Conservation (phyloP, 352 stramenopile species). For the Phytophthora meadii region DNA sequence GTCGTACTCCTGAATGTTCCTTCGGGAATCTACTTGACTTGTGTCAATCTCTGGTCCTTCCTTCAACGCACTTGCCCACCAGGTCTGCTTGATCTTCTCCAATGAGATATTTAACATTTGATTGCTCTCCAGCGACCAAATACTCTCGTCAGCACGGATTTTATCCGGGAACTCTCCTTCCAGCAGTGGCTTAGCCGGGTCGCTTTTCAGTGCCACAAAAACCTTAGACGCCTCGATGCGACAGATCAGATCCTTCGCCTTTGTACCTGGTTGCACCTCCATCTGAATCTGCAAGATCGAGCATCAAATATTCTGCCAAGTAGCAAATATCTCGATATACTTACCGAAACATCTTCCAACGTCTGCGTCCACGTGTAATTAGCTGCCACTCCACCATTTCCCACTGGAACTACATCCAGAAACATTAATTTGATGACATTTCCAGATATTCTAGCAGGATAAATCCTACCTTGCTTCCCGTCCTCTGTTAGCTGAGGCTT, state of each 20-base stretch:
- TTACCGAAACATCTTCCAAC: conserved; percentile 94
- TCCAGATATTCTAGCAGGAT: neutral
- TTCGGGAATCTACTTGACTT: conserved; percentile 96
- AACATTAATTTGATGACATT: conserved; percentile 9
- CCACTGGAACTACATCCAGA: conserved; percentile 72
- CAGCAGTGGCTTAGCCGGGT: conserved; percentile 40
- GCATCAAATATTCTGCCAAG: neutral
- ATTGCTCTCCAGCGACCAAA: conserved; percentile 95
- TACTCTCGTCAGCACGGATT: conserved; percentile 96
- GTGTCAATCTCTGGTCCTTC: conserved; percentile 97
- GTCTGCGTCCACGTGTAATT: conserved; percentile 99
- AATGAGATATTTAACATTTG: conserved; percentile 88
- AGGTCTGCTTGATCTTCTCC: conserved; percentile 98
- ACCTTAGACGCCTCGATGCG: conserved; percentile 89
- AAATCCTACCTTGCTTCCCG: conserved; percentile 69
- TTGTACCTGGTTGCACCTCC: conserved; percentile 88
- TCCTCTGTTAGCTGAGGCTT: conserved; percentile 27
- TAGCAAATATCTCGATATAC: conserved; percentile 9
- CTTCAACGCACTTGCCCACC: conserved; percentile 95
- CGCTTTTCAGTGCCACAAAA: conserved; percentile 80
- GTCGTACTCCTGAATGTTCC: conserved; percentile 97
- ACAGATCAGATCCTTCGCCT: conserved; percentile 92
- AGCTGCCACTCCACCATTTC: conserved; percentile 88
- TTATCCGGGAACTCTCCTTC: conserved; percentile 92
- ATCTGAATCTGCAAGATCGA: conserved; percentile 71